A percentile compares a stretch with the other conserved stretches of the same genome.
Evolutionary conservation across 169 alveolate species (phyloP).

Genomic region (Plasmodium billcollinsi): DNA sequence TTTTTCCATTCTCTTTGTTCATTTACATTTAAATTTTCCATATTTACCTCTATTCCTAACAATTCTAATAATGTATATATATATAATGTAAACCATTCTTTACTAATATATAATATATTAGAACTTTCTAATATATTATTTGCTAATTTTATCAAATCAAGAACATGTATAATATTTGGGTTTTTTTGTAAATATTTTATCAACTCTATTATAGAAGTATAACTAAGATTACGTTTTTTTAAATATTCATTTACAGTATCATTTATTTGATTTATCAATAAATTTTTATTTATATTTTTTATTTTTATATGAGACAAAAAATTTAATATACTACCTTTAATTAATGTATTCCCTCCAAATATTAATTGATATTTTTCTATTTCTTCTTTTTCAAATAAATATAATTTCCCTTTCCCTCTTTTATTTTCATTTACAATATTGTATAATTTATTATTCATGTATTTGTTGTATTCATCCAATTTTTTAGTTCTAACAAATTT

Average conservation of each 20-base stretch:
- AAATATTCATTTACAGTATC: neutral
- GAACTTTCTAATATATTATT: constrained; percentile 20
- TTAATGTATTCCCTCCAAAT: neutral
- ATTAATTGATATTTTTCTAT: neutral
- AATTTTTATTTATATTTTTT: neutral
- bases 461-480: neutral
- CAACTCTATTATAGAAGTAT: constrained; percentile 35
- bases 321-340: constrained; percentile 31
- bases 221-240: constrained; percentile 7
- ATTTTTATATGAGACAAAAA: constrained; percentile 5
- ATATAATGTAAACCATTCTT: constrained; percentile 7
- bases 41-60: constrained; percentile 24
- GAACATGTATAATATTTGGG: constrained; percentile 3
- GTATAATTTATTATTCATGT: constrained; percentile 34
- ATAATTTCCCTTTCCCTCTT: neutral
- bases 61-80: constrained; percentile 14
- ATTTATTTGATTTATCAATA: neutral
- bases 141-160: constrained; percentile 29
- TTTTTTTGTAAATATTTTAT: constrained; percentile 22
- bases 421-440: constrained; percentile 5
- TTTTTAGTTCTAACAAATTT: neutral
- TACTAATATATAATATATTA: neutral
- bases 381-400: constrained; percentile 33
- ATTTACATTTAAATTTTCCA: neutral
- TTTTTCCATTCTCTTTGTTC: neutral